A percentile compares a stretch with the other conserved stretches of the same genome.
Conservation (phyloP, 1,139 yeast genomes). For the Groenewaldozyma sp. region DNA sequence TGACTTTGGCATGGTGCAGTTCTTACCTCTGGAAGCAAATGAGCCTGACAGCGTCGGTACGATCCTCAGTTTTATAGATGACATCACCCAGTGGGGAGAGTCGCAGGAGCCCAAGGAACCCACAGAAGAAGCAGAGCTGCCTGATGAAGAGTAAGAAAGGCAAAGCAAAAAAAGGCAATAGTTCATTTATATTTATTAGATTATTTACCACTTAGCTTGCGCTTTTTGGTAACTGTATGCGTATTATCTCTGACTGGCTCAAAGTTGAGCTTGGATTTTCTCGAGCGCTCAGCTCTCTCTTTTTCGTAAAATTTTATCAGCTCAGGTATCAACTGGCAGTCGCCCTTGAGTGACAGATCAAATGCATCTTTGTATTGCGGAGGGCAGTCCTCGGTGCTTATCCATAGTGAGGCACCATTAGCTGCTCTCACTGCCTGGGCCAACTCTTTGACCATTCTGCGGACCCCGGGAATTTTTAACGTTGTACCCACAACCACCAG, state of each 20-base stretch:
- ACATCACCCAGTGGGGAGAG: slow-evolving; percentile 96
- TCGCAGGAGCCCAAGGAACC: slow-evolving; percentile 96
- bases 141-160: slow-evolving; percentile 33
- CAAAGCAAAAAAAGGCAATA: neutral
- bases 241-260: slow-evolving; percentile 8
- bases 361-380: slow-evolving; percentile 44
- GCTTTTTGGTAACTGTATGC: slow-evolving; percentile 9
- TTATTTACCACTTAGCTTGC: no score
- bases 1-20: slow-evolving; percentile 98
- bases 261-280: slow-evolving; percentile 7
- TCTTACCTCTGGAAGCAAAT: slow-evolving; percentile 77
- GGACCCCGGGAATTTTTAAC: slow-evolving; percentile 77
- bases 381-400: slow-evolving; percentile 41
- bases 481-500: slow-evolving; percentile 81
- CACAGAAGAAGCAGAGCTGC: slow-evolving; percentile 58
- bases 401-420: slow-evolving; percentile 49
- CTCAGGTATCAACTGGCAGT: slow-evolving; percentile 44
- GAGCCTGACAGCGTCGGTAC: slow-evolving; percentile 74
- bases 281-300: slow-evolving; percentile 13
- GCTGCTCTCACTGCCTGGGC: slow-evolving; percentile 55
- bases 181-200: neutral
- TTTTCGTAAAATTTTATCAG: slow-evolving; percentile 28
- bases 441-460: slow-evolving; percentile 61
- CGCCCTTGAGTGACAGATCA: slow-evolving; percentile 49
- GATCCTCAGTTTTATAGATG: slow-evolving; percentile 86